Conservation (phyloP, 1,284 basidiomycete species). For the Ustilago hordei region DNA sequence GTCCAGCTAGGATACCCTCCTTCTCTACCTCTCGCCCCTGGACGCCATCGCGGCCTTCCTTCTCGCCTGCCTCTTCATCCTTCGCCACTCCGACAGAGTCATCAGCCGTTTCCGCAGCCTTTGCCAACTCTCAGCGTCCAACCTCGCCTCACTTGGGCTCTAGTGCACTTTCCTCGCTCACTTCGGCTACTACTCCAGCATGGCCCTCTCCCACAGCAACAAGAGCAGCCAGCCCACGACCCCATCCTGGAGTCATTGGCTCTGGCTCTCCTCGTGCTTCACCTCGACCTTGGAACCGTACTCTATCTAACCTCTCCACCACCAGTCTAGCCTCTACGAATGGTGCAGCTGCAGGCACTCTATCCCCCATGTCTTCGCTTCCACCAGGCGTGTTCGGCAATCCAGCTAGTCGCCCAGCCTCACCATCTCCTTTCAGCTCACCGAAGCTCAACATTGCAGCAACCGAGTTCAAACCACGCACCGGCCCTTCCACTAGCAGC, state of each 20-base stretch:
- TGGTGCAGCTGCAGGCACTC: slow-evolving; percentile 13
- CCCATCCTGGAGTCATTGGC: slow-evolving; percentile 56
- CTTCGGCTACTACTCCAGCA: slow-evolving; percentile 24
- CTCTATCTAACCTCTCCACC: slow-evolving; percentile 44
- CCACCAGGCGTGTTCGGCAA: slow-evolving; percentile 37
- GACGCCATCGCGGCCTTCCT: slow-evolving; percentile 52
- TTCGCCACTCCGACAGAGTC: slow-evolving; percentile 30
- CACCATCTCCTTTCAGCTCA: slow-evolving; percentile 58
- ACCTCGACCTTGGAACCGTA: slow-evolving; percentile 54
- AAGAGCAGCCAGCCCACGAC: slow-evolving; percentile 32
- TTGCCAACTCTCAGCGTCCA: slow-evolving; percentile 20
- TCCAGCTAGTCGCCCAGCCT: slow-evolving; percentile 49
- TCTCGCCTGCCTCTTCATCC: slow-evolving; percentile 40
- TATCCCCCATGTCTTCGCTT: slow-evolving; percentile 44
- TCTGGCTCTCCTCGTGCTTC: slow-evolving; percentile 58
- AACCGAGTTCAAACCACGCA: slow-evolving; percentile 60
- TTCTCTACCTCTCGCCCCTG: slow-evolving; percentile 56
- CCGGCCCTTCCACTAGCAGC: slow-evolving; percentile 19
- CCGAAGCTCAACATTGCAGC: slow-evolving; percentile 65
- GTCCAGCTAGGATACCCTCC: slow-evolving; percentile 53
- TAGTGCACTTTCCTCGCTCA: slow-evolving; percentile 29
- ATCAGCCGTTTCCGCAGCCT: slow-evolving; percentile 9
- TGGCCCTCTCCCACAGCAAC: slow-evolving; percentile 21
- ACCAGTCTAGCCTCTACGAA: slow-evolving; percentile 42
- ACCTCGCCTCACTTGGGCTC: slow-evolving; percentile 45